These are phyloP conservation scores for Tephrocybe sp. DNA, from an alignment of 768 basidiomycete species.

Conservation along the genomic window DNA sequence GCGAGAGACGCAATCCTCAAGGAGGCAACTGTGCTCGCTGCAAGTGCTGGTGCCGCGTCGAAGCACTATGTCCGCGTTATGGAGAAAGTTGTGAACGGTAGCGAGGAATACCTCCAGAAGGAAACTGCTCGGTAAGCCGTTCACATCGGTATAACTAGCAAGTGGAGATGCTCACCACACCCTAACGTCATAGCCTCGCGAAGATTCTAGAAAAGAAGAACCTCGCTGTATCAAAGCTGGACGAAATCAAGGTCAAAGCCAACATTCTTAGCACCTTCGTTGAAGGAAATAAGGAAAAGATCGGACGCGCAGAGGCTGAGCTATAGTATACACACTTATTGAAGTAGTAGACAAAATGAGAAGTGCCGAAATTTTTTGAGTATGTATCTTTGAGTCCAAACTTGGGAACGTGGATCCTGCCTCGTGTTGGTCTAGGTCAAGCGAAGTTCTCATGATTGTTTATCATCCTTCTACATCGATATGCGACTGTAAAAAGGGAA, in stretches of 20 bases:
- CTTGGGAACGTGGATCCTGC: slow-evolving; percentile 13
- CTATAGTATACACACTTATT: slow-evolving; percentile 31
- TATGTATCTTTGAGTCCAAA: too few relatives aligned
- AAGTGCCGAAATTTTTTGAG: background rate
- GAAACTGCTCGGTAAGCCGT: slow-evolving; percentile 72
- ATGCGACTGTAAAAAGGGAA: slow-evolving; percentile 3
- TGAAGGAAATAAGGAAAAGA: slow-evolving; percentile 33
- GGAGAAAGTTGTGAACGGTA: slow-evolving; percentile 75
- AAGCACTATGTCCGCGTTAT: slow-evolving; percentile 88
- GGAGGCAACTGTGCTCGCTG: slow-evolving; percentile 57
- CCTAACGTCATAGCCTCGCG: slow-evolving; percentile 47
- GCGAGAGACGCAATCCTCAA: slow-evolving; percentile 60
- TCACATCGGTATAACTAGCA: slow-evolving; percentile 12
- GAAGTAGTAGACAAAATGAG: background rate
- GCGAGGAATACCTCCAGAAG: slow-evolving; percentile 78
- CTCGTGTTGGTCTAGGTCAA: slow-evolving; percentile 25
- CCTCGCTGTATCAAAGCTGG: slow-evolving; percentile 76
- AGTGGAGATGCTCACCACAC: slow-evolving; percentile 14
- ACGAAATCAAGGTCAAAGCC: slow-evolving; percentile 90
- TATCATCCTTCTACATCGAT: slow-evolving; percentile 14
- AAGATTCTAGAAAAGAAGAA: slow-evolving; percentile 76
- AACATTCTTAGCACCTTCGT: slow-evolving; percentile 77
- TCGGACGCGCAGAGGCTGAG: slow-evolving; percentile 38
- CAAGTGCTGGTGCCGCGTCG: slow-evolving; percentile 47
- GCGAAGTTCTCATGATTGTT: slow-evolving; percentile 27